phyloP scores from a whole-genome alignment of 805 yeast genomes.

The Candida suzukii region DNA sequence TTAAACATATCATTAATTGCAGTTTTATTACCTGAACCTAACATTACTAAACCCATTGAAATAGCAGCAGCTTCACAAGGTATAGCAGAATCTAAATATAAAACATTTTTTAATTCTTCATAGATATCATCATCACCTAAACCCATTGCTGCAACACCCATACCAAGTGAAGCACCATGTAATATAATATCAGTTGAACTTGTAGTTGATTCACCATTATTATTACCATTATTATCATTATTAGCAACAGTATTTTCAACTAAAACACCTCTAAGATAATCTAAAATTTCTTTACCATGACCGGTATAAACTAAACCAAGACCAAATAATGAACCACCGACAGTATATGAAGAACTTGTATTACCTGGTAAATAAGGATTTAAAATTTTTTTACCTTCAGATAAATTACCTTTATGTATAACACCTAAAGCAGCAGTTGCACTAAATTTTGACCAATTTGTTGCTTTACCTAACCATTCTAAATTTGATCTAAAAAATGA shows the following conservation, averaged over 20 bases:
- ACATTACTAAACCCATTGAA: conserved; percentile 92
- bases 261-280: conserved; percentile 65
- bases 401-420: conserved; percentile 88
- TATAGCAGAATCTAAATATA: conserved; percentile 85
- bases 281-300: conserved; percentile 83
- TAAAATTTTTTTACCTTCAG: conserved; percentile 82
- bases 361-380: conserved; percentile 87
- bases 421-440: conserved; percentile 98
- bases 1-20: conserved; percentile 75
- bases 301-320: conserved; percentile 94
- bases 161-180: conserved; percentile 94
- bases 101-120: conserved; percentile 74
- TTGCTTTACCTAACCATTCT: conserved; percentile 97
- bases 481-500: conserved; percentile 82
- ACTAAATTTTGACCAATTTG: conserved; percentile 95
- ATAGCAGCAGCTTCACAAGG: conserved; percentile 96
- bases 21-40: conserved; percentile 74
- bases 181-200: conserved; percentile 74
- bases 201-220: conserved; percentile 17
- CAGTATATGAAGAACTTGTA: conserved; percentile 77
- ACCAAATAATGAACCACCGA: conserved; percentile 93
- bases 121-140: conserved; percentile 66
- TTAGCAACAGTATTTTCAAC: conserved; percentile 43
- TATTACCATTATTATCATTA: conserved; percentile 20
- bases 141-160: conserved; percentile 97